Evolutionary conservation across 441 rosid genomes (phyloP).

Genomic region (Hura crepitans): DNA sequence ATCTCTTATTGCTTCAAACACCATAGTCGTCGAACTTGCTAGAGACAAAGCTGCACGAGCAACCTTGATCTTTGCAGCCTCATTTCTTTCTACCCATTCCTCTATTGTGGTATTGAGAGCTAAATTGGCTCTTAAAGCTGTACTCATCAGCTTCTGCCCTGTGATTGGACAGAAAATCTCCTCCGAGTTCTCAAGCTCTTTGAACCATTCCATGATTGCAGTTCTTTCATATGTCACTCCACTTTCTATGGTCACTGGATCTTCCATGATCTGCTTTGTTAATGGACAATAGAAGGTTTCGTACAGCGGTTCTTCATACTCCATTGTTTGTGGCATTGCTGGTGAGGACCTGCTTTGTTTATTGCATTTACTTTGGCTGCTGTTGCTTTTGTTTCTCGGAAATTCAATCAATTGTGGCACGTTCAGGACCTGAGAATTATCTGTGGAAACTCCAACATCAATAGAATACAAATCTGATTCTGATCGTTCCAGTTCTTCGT

Average conservation of each 20-base stretch:
- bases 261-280: constrained; percentile 73
- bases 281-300: constrained; percentile 75
- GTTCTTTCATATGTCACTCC: constrained; percentile 74
- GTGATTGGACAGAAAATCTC: constrained; percentile 60
- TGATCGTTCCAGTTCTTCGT: constrained; percentile 20
- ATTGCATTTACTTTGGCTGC: constrained; percentile 36
- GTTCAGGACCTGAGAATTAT: constrained; percentile 24
- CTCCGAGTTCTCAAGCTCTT: constrained; percentile 34
- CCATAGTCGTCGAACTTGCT: constrained; percentile 65
- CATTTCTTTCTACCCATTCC: constrained; percentile 81
- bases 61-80: constrained; percentile 61
- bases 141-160: constrained; percentile 40
- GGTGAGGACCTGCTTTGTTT: constrained; percentile 32
- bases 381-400: constrained; percentile 27
- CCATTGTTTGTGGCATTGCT: constrained; percentile 43
- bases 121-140: constrained; percentile 41
- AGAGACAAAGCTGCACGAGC: constrained; percentile 64
- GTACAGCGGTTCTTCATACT: constrained; percentile 65
- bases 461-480: constrained; percentile 69
- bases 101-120: constrained; percentile 67
- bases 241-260: constrained; percentile 75
- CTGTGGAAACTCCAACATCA: constrained; percentile 38
- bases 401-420: constrained; percentile 29
- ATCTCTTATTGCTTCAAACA: constrained; percentile 61
- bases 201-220: constrained; percentile 65